Evolutionary conservation across 1,284 basidiomycete species (phyloP), one percentile per base, ranked within the genome.

Genomic region (Tilletia setariae): DNA sequence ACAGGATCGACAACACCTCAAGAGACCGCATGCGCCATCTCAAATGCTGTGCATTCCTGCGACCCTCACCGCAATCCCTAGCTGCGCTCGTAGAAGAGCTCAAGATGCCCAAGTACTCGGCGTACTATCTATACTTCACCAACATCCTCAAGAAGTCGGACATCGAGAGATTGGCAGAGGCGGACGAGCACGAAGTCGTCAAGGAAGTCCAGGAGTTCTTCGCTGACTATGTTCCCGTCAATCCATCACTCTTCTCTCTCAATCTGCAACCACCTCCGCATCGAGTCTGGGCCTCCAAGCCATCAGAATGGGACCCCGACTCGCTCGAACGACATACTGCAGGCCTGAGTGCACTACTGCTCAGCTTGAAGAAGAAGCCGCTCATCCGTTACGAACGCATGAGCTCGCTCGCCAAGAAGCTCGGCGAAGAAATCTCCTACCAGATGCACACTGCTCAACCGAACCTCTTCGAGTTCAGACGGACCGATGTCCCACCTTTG

Each of bases 311-410:
- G 89, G 87, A 92, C 77, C 85, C 88, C 19, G 86, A 87, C 40
- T 91, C 92, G 8, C 86, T 98, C 28, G 88, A 92, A 67, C 87
- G 88, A 30, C 88, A 91, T 46, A 87, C 92, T 15, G 88, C 92
- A 77, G 92, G 93, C 3, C 87, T 99, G n/a, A 86, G 88, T 0
- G 90, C 94, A 0, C 89, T 95, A 2, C 86, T 98, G 49, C 87
- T 99, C 42, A 96, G 94, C 79, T 85, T 99, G 74, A 98, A 93
- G 87, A 98, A 98, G 86, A 92, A 91, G 77, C 94, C 94, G 0
- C 84, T 92, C 23, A 92, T 99, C 68, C 88, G 96, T 7, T 98
- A 95, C 83, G 95, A 98, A 83, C 89, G 88, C 79, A 96, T 94
- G 90, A 94, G 92, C 70, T 84, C 86, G 0, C 91, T 96, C 86